Evolutionary conservation across 805 yeast species (phyloP).

Genomic region (Ogataea pignaliae): DNA sequence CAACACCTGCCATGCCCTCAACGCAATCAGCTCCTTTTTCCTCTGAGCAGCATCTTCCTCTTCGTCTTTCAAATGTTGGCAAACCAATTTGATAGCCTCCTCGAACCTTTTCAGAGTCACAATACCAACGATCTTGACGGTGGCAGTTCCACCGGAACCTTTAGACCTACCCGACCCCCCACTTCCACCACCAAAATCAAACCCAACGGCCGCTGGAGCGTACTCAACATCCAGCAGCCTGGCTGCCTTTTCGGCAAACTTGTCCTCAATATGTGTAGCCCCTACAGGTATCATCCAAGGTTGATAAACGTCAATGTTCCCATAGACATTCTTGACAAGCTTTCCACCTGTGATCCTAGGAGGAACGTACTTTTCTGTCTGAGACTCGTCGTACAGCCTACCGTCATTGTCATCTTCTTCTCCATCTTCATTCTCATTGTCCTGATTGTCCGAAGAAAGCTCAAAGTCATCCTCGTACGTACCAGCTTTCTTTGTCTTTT

Average conservation of each 20-base stretch:
- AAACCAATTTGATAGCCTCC: slow-evolving; percentile 55
- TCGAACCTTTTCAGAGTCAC: slow-evolving; percentile 60
- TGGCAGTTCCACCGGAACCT: slow-evolving; percentile 35
- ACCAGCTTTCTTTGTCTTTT: slow-evolving; percentile 13
- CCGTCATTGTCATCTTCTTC: slow-evolving; percentile 51
- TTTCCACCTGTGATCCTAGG: slow-evolving; percentile 61
- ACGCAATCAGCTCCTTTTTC: slow-evolving; percentile 43
- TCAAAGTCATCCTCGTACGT: slow-evolving; percentile 23
- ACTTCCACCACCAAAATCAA: slow-evolving; percentile 51
- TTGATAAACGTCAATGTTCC: slow-evolving; percentile 77
- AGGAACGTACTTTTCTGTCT: slow-evolving; percentile 69
- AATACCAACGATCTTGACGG: slow-evolving; percentile 69
- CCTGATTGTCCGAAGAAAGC: slow-evolving; percentile 15
- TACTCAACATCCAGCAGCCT: slow-evolving; percentile 63
- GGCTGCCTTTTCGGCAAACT: slow-evolving; percentile 66
- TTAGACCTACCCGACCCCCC: slow-evolving; percentile 29
- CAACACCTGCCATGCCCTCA: slow-evolving; percentile 50
- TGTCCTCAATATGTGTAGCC: slow-evolving; percentile 55
- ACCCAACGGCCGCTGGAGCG: slow-evolving; percentile 85
- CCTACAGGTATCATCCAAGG: slow-evolving; percentile 82
- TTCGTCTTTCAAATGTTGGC: slow-evolving; percentile 45
- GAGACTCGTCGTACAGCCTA: slow-evolving; percentile 70
- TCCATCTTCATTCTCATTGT: slow-evolving; percentile 21
- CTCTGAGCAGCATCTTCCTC: slow-evolving; percentile 41
- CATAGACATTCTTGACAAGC: slow-evolving; percentile 71